Base-by-base conservation (phyloP, 2,329 filamentous ascomycete genomes). In the Neoscytalidium dimidiatum region DNA sequence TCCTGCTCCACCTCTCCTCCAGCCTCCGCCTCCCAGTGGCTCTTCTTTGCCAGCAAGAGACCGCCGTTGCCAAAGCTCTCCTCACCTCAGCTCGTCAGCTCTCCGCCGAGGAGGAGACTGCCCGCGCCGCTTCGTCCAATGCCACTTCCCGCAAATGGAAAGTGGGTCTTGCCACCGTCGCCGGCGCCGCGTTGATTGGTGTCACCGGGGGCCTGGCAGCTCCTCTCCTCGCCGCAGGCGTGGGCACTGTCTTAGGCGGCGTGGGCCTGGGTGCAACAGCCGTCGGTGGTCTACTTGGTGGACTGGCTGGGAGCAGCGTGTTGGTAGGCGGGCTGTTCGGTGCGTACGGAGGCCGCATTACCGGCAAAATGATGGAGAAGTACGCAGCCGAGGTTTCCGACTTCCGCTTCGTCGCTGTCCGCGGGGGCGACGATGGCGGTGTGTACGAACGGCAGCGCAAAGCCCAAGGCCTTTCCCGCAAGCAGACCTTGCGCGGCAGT, bases 251-350 rank as follows among this genome's bases (percentile, higher is more conserved):
- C 0, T 90, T 94, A 80, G 89, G 90, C 26, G 92, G 92, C 0
- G 78, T 92, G 11, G 92, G 92, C 1, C 83, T 97, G 0, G 89
- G 90, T 19, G 85, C 88, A 1, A 89, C 88, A 2, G 88, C 89
- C 23, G 90, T 92, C 11, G 92, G 93, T 21, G 88, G 88, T 1
- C 87, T 97, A 62, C 81, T 98, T 0, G 94, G 94, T 11, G 85
- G 88, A 19, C 83, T 97, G 72, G 90, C 92, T 2, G 89, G 94
- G 41, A 95, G 90, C 67, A 87, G 89, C 4, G 85, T 95, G 17
- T 82, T 93, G 46, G 90, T 97, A 31, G 94, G 94, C 17, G 88
- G 90, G 41, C 81, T 98, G 43, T 97, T 98, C 72, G 95, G 95
- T 8, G 92, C 95, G n/a, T 97, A 96, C 73, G 91, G 91, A 48